Evolutionary conservation across 306 rosid species (phyloP), one percentile per base, ranked within the genome.

Genomic region (Vigna reflexopilosa): DNA sequence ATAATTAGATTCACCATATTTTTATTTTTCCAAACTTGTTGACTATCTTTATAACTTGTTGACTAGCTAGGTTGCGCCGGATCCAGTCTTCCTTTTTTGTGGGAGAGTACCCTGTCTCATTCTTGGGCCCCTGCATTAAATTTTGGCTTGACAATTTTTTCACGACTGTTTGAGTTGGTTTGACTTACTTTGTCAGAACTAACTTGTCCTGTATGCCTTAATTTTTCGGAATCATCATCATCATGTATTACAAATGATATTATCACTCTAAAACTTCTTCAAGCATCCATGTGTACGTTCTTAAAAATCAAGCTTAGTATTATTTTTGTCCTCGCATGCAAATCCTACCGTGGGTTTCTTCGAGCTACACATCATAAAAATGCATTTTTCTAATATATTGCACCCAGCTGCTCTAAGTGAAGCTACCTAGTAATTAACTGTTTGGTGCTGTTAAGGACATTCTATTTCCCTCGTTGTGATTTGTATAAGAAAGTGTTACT

Each of bases 91-190:
- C 68, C 82, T 44, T 63, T 51, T 63, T 77, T 32, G 62, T 30
- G 32, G 79, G 75, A 77, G 36, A 65, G 51, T 19, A n/a, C 47
- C 24, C 36, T 45, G 24, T 56, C 71, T 34, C 79, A 34, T 58
- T 76, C 66, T 9, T 12, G 82, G 76, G 65, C 59, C 82, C 79
- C 79, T 59, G 45, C 70, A 64, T 72, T 65, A 45, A 71, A 77
- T 32, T 54, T 77, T 7, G 14, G 19, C 22, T 36, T 57, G 59
- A 77, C 50, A 55, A 77, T 77, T 4, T 70, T 13, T 70, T 22
- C 50, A 8, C 63, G 1, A 15, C 20, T 16, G 1, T 30, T 63
- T 3, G 54, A 57, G 9, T 38, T 47, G n/a, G 36, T 32, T 70
- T 63, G 70, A 64, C 78, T 70, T 62, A 1, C 38, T 4, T 20